Evolutionary conservation across 441 rosid genomes (phyloP).

Genomic region (Adansonia gregorii): DNA sequence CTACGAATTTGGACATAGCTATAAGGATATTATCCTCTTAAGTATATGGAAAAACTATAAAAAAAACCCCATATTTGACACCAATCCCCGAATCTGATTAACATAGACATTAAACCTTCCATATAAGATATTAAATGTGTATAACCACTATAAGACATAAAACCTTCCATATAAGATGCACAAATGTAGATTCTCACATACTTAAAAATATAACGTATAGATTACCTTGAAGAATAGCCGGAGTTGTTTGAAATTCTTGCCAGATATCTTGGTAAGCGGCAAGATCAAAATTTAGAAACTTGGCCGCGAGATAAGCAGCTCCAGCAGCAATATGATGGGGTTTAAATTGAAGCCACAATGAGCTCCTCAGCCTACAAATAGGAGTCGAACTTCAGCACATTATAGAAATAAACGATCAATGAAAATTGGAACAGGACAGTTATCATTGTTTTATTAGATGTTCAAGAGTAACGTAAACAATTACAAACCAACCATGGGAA

Average conservation of each 20-base stretch:
- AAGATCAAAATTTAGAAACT: slow-evolving; percentile 62
- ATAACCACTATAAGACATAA: background rate
- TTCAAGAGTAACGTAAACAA: slow-evolving; percentile 8
- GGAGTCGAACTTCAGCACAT: slow-evolving; percentile 10
- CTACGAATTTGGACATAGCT: too few species aligned
- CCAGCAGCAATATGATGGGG: slow-evolving; percentile 88
- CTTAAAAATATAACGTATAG: background rate
- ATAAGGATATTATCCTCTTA: too few species aligned
- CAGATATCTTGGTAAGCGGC: slow-evolving; percentile 58
- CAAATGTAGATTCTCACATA: background rate
- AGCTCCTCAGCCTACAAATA: slow-evolving; percentile 77
- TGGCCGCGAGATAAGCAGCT: slow-evolving; percentile 79
- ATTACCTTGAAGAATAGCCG: slow-evolving; percentile 68
- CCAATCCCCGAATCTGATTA: too few species aligned
- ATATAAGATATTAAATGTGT: background rate
- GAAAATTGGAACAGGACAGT: background rate
- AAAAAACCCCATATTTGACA: too few species aligned
- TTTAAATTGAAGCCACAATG: slow-evolving; percentile 83
- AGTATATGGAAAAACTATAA: too few species aligned
- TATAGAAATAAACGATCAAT: background rate
- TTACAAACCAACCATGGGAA: slow-evolving; percentile 38
- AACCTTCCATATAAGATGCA: background rate
- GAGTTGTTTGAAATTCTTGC: slow-evolving; percentile 72
- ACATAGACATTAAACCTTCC: background rate
- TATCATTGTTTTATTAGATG: slow-evolving; percentile 13